Evolutionary conservation across 805 yeast genomes (phyloP).

Genomic region (Yamadazyma akitaensis): DNA sequence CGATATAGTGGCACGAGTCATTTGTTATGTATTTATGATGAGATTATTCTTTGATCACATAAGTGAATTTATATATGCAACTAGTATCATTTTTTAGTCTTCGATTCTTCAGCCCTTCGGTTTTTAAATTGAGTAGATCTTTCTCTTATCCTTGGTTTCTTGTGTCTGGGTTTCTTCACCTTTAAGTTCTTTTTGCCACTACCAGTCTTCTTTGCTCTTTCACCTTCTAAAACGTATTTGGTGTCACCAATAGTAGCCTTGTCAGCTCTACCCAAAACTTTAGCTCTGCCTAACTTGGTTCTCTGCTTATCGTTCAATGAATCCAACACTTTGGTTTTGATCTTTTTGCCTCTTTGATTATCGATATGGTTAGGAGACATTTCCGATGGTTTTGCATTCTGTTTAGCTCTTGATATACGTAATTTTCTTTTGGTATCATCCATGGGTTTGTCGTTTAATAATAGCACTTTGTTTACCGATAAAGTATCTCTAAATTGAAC

Average conservation of each 20-base stretch:
- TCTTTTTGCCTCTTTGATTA: slow-evolving; percentile 23
- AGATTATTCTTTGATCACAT: no score
- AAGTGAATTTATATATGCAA: neutral
- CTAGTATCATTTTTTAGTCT: neutral
- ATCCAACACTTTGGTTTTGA: slow-evolving; percentile 7
- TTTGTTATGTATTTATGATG: neutral
- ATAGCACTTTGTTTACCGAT: slow-evolving; percentile 76
- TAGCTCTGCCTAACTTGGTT: slow-evolving; percentile 79
- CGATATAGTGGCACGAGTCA: neutral
- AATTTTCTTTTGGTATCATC: slow-evolving; percentile 50
- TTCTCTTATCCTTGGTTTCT: slow-evolving; percentile 58
- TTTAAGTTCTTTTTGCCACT: slow-evolving; percentile 52
- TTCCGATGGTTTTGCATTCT: slow-evolving; percentile 38
- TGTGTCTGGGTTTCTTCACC: slow-evolving; percentile 26
- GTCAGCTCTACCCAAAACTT: slow-evolving; percentile 76
- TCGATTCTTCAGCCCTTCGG: slow-evolving; percentile 12
- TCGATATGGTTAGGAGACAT: slow-evolving; percentile 44
- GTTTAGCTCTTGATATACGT: slow-evolving; percentile 63
- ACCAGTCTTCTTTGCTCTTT: slow-evolving; percentile 70
- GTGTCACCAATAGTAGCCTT: slow-evolving; percentile 59
- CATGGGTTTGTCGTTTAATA: slow-evolving; percentile 67
- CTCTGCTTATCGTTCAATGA: slow-evolving; percentile 62
- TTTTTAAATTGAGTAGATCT: slow-evolving; percentile 51
- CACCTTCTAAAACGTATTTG: slow-evolving; percentile 57
- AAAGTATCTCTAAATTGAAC: slow-evolving; percentile 78